Evolutionary conservation across 176 grass and related monocot species (phyloP).

Genomic region (Hordeum marinum): DNA sequence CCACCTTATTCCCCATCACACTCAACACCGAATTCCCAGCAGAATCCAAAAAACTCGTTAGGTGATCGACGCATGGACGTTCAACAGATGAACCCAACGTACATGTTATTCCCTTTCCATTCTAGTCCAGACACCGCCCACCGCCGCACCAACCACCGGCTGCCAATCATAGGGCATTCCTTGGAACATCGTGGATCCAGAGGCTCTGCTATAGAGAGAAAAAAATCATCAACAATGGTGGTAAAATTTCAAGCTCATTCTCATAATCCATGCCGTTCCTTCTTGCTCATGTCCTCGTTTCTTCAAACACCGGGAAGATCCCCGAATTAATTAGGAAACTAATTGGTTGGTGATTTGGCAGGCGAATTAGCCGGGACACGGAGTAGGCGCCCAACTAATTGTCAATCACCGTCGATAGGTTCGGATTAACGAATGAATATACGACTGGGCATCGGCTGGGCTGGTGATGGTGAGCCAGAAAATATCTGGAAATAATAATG

Average conservation of each 20-base stretch:
- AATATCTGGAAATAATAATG: constrained; percentile 38
- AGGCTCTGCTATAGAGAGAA: background rate
- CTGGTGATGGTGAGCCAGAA: background rate
- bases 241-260: background rate
- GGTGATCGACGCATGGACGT: background rate
- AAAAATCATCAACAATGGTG: background rate
- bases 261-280: background rate
- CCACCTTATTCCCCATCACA: constrained; percentile 8
- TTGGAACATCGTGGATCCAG: constrained; percentile 3
- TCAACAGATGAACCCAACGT: constrained; percentile 1
- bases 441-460: background rate
- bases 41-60: background rate
- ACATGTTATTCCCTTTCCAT: constrained; percentile 1
- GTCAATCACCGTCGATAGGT: background rate
- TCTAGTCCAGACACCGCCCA: constrained; percentile 1
- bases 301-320: background rate
- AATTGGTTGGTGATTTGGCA: background rate
- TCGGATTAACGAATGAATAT: constrained; percentile 7
- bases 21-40: constrained; percentile 5
- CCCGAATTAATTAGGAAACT: background rate
- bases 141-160: background rate
- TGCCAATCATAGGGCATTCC: background rate
- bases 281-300: constrained; percentile 3
- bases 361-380: background rate
- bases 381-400: constrained; percentile 17